Percentiles rank a stretch among this genome's conserved stretches.
phyloP scores from a whole-genome alignment of 2,329 filamentous ascomycete species.

The Didymellaceae sp. region DNA sequence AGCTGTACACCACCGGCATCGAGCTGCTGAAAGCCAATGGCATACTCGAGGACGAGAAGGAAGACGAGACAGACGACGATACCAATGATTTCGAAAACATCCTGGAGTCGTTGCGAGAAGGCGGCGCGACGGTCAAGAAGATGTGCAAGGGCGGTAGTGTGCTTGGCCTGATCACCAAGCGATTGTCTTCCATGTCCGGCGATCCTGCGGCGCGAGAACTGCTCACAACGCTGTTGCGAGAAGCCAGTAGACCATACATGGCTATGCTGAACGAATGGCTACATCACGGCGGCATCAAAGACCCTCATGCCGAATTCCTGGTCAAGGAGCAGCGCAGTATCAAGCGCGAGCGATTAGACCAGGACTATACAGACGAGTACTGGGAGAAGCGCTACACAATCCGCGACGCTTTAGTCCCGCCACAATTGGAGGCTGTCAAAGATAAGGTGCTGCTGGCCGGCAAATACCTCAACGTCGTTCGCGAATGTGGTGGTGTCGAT shows the following conservation, averaged over 20 bases:
- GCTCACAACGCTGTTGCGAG: slow-evolving; percentile 80
- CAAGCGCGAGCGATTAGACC: slow-evolving; percentile 83
- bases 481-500: slow-evolving; percentile 95
- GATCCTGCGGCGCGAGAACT: slow-evolving; percentile 86
- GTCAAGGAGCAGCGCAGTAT: slow-evolving; percentile 97
- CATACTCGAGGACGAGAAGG: slow-evolving; percentile 77
- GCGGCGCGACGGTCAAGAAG: slow-evolving; percentile 85
- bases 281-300: slow-evolving; percentile 92
- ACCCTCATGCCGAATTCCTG: slow-evolving; percentile 91
- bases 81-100: slow-evolving; percentile 91
- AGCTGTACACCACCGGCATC: slow-evolving; percentile 78
- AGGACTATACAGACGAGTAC: slow-evolving; percentile 98
- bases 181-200: slow-evolving; percentile 88
- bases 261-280: slow-evolving; percentile 98
- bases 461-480: slow-evolving; percentile 97
- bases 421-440: slow-evolving; percentile 87
- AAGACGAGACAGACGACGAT: slow-evolving; percentile 71
- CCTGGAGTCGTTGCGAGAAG: slow-evolving; percentile 85
- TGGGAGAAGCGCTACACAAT: slow-evolving; percentile 98
- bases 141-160: slow-evolving; percentile 97
- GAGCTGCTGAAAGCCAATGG: slow-evolving; percentile 89
- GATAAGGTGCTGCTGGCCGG: slow-evolving; percentile 94
- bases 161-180: slow-evolving; percentile 82
- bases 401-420: slow-evolving; percentile 86
- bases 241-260: slow-evolving; percentile 95